These are phyloP conservation scores for Panaeolus papilionaceus DNA, from an alignment of 768 basidiomycete species.

Conservation along the genomic window DNA sequence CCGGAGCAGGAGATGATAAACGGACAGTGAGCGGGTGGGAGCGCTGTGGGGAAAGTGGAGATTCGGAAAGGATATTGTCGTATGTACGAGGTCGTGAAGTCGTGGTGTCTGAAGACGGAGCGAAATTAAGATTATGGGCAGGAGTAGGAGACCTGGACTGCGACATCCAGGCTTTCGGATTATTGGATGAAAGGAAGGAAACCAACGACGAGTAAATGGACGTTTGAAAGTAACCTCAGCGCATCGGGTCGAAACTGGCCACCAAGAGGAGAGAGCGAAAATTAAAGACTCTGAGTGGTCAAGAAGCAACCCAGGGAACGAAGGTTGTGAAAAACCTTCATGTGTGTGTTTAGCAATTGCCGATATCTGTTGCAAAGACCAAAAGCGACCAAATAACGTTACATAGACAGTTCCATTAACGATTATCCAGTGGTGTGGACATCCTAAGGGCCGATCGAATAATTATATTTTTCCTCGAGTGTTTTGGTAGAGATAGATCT, in stretches of 20 bases:
- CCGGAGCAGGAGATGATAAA: slow-evolving; percentile 34
- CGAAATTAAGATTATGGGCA: slow-evolving; percentile 50
- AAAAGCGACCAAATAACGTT: slow-evolving; percentile 36
- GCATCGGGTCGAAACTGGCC: slow-evolving; percentile 43
- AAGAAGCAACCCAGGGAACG: slow-evolving; percentile 32
- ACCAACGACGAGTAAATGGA: slow-evolving; percentile 34
- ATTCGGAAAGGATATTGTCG: slow-evolving; percentile 40
- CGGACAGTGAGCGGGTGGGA: slow-evolving; percentile 33
- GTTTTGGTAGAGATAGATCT: slow-evolving; percentile 29
- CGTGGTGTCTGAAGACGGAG: slow-evolving; percentile 39
- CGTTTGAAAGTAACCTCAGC: slow-evolving; percentile 47
- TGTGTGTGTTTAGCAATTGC: slow-evolving; percentile 40
- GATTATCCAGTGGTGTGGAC: slow-evolving; percentile 33
- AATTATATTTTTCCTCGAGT: slow-evolving; percentile 30
- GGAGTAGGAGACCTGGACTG: slow-evolving; percentile 53
- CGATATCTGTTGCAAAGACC: slow-evolving; percentile 39
- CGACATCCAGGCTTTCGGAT: slow-evolving; percentile 52
- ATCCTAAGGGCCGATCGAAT: slow-evolving; percentile 33
- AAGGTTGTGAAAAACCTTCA: slow-evolving; percentile 30
- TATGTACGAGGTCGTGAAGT: slow-evolving; percentile 49
- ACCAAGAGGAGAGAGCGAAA: slow-evolving; percentile 28
- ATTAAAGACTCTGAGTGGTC: slow-evolving; percentile 31
- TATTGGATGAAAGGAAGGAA: slow-evolving; percentile 35
- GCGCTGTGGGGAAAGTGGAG: slow-evolving; percentile 24
- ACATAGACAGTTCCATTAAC: slow-evolving; percentile 35